These are phyloP conservation scores for Naematelia aurantialba DNA, from an alignment of 768 basidiomycete species.

Conservation along the genomic window DNA sequence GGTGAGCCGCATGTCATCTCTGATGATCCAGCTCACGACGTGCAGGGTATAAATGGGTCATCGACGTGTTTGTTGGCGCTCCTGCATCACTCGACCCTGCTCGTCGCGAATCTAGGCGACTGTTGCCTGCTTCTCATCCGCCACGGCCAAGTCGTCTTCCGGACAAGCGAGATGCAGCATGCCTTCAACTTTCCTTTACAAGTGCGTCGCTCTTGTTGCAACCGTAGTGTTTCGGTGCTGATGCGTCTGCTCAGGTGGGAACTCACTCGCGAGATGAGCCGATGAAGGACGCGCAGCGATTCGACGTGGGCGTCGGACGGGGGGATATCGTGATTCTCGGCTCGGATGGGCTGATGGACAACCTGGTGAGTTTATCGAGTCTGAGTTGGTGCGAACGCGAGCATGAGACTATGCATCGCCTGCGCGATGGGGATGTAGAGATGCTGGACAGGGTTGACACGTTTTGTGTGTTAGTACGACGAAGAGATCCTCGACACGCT, in stretches of 20 bases:
- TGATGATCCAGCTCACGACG: not conserved
- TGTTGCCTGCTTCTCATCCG: conserved; percentile 81
- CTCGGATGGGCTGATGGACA: conserved; percentile 50
- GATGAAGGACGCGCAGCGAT: conserved; percentile 62
- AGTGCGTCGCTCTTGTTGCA: not conserved
- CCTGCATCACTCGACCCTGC: conserved; percentile 44
- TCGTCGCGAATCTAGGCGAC: conserved; percentile 48
- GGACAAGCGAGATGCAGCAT: conserved; percentile 93
- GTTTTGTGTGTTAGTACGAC: conserved; percentile 38
- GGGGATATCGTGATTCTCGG: conserved; percentile 51
- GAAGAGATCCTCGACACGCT: conserved; percentile 50
- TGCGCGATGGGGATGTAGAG: too few species aligned
- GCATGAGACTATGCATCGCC: too few species aligned
- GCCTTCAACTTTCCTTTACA: conserved; percentile 54
- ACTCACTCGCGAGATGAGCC: conserved; percentile 61
- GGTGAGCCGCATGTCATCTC: conserved; percentile 31
- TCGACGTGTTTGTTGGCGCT: conserved; percentile 54
- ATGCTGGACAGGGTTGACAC: too few species aligned
- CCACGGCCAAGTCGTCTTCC: conserved; percentile 68
- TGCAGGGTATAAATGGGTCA: conserved; percentile 55
- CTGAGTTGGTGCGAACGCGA: too few species aligned
- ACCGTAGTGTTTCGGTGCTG: not conserved
- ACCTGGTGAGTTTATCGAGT: conserved; percentile 43
- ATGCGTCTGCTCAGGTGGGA: conserved; percentile 31
- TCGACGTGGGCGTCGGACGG: conserved; percentile 52